Evolutionary conservation across 805 yeast species (phyloP), one percentile per base, ranked within the genome.

Genomic region (Monosporozyma siamensis): DNA sequence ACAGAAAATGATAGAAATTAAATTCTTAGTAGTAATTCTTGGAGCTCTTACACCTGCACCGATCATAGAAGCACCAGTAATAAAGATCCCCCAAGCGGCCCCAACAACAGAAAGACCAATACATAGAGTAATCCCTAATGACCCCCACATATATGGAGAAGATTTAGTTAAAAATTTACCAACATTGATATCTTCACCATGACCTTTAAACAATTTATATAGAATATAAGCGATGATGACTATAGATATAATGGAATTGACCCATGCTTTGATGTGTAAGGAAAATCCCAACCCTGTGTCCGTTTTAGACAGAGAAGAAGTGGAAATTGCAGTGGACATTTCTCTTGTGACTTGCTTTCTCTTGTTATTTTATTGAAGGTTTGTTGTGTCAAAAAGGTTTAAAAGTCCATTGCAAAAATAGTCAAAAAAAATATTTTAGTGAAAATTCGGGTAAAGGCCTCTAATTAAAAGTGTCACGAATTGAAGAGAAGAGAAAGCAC

Each of bases 1-100:
- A 74, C 98, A 92, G 72, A 92, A 92, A 68, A 92, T 94, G 64
- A 92, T 92, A 34, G 95, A 84, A 50, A 92, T 94, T 62, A 92
- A 76, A 64, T 92, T 92, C 72, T 92, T 92, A 43, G 98, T 92
- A 35, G 97, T 89, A 61, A 92, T 94, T 62, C 97, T 74, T 41
- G 98, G 98, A 11, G 95, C 92, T 64, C 85, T 85, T 46, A 92
- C 97, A 70, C 98, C 98, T 3, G 98, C 98, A 54, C 98, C 98
- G 48, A 92, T 68, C 53, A 92, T 85, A 23, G 96, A 79, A 1
- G 96, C 73, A 32, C 98, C 98, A 2, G 97, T 90, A 48, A 92
- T 76, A 63, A 90, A 92, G 52, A 92, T 92, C 50, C 98, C 98
- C 98, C 98, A 92, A 4, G 97, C 97, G 12, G 98, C 98, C 31